Base-by-base conservation (phyloP, 1,139 yeast species). In the Candida sojae region DNA sequence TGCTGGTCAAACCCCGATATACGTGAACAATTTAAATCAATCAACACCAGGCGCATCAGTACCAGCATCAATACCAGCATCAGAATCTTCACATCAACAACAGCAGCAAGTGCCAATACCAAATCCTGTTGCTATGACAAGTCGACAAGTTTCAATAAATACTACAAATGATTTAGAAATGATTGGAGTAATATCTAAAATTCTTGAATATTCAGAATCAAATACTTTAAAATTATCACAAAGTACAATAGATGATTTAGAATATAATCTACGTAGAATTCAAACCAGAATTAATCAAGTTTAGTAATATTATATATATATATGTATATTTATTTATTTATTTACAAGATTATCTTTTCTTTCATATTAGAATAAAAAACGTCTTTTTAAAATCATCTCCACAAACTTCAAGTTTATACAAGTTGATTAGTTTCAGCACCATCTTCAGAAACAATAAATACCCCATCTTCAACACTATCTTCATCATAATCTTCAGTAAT, bases 401-500 rank as follows among this genome's bases (percentile, higher is more conserved):
- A 2, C 9, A 8, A 26, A 8, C 9, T 6, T 26, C 9, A 3
- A 26, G 2, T 6, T 35, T 28, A 35, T 36, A 29, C 43, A 44
- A 44, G 36, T 17, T 29, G 35, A 6, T 8, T 13, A 25, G 10
- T 13, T 17, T 23, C 13, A 38, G 35, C 34, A 13, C 32, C 28
- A 25, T 12, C 41, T 21, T 31, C 21, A 3, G 21, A 17, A 33
- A 10, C n/a, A 32, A 13, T 6, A 33, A 7, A 2, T 33, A 12
- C 17, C 13, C 23, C 23, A 29, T 39, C 26, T 12, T 26, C n/a
- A 23, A 23, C 8, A 13, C 3, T 13, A 10, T 29, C 21, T 32
- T 49, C 47, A 8, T 42, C 63, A n/a, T 64, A 67, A 11, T 69
- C 73, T 31, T 66, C 70, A n/a, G 63, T 62, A 26, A 86, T 75